Evolutionary conservation across 371 early-diverging fungal species (phyloP).

Genomic region (Mucor racemosus): DNA sequence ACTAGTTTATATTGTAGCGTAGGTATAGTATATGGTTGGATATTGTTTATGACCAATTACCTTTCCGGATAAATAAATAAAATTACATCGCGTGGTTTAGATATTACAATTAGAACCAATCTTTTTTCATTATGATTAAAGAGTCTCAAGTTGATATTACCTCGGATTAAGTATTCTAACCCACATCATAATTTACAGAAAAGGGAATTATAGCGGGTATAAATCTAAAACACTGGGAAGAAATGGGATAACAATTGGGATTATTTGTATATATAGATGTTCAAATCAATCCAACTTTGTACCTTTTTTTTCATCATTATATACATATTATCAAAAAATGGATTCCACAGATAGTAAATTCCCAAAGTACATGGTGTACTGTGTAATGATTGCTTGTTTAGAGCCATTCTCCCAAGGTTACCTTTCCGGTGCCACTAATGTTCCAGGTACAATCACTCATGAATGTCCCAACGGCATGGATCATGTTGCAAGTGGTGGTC

Average conservation of each 20-base stretch:
- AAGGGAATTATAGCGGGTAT: background rate
- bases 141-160: background rate
- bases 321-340: constrained; percentile 17
- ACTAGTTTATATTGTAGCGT: constrained; percentile 80
- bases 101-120: background rate
- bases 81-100: background rate
- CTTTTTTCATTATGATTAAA: background rate
- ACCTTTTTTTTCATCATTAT: background rate
- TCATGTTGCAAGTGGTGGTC: constrained; percentile 4
- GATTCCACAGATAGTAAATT: constrained; percentile 40
- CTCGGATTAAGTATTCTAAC: background rate
- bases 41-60: constrained; percentile 44
- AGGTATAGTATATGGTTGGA: constrained; percentile 83
- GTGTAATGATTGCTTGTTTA: constrained; percentile 42
- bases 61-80: constrained; percentile 17
- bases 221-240: background rate
- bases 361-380: constrained; percentile 46
- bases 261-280: background rate
- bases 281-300: background rate
- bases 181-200: background rate
- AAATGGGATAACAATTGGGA: background rate
- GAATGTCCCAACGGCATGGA: constrained; percentile 22
- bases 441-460: constrained; percentile 39
- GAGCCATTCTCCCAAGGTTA: constrained; percentile 47
- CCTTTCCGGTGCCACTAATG: constrained; percentile 50